Conservation (phyloP, 176 grass and related monocot genomes). For the Carex littledalei region DNA sequence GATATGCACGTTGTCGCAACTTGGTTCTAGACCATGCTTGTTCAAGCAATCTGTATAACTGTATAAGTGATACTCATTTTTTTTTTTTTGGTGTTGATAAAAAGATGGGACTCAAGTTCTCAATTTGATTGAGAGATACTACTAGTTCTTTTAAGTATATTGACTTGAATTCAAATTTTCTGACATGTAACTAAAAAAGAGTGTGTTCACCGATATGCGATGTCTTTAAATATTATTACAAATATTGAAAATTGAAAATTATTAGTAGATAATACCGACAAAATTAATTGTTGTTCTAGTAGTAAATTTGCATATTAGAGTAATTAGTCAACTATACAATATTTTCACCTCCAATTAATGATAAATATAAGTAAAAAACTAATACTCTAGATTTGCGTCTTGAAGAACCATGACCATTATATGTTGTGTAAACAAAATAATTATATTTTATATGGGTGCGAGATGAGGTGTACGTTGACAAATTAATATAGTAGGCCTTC, state of each 20-base stretch:
- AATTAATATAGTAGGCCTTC: neutral
- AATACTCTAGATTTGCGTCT: neutral
- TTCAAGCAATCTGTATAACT: neutral
- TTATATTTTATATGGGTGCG: neutral
- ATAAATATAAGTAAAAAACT: neutral
- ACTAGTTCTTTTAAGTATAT: neutral
- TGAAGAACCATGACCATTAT: neutral
- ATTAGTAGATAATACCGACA: neutral
- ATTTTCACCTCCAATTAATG: neutral
- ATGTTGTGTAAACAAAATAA: neutral
- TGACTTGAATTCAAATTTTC: neutral
- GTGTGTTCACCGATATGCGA: neutral
- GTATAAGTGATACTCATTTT: neutral
- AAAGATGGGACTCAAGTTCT: too few relatives aligned
- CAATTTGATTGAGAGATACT: too few relatives aligned
- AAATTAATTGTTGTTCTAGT: neutral
- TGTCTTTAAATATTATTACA: neutral
- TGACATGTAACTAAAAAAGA: neutral
- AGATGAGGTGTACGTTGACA: conserved; percentile 6
- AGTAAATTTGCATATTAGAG: neutral
- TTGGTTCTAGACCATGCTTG: neutral
- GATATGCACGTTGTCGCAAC: neutral
- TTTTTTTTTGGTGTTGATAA: too few relatives aligned
- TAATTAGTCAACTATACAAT: neutral
- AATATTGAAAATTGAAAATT: neutral